Base-by-base conservation (phyloP, 371 early-diverging fungal species). In the Lichtheimia ornata region DNA sequence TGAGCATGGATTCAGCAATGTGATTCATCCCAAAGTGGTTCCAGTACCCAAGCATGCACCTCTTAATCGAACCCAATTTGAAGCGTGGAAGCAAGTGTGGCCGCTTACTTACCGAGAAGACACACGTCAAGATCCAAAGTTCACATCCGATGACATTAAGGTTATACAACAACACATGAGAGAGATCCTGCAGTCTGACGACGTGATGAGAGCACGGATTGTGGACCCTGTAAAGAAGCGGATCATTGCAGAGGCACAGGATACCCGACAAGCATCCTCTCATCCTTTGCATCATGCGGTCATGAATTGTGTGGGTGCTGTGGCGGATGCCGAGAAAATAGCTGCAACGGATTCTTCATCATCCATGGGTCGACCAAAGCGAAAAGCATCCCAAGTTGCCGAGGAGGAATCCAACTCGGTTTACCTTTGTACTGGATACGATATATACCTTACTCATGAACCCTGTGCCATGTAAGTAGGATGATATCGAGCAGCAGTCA, bases 371-470 rank as follows among this genome's bases (percentile, higher is more conserved):
- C 58, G 73, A 58, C 65, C 63, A 30, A 75, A 76, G 42, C 59
- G 72, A 24, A 64, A 63, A 47, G 56, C 59, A 35, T 59, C 44
- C 42, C 59, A 65, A 52, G 65, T 69, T 50, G 44, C 63, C 9
- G 62, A 20, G 0, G 52, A 53, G 27, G 62, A 30, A 27, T 59
- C 54, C 9, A 50, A 59, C 28, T 61, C 66, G 35, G 58, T 66
- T 12, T 88, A 88, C 62, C 73, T 88, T 1, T 88, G 88, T 62
- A 85, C 83, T 11, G 87, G 85, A 5, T 84, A 82, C 59, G 86
- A 86, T 62, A 62, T 84, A 15, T 88, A 81, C 60, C 50, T 84
- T 49, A 83, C 85, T 6, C 80, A 86, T 61, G 88, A 88, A 62
- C 88, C 88, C 25, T 88, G 88, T 61, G 82, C 85, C 49, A 88